These are phyloP conservation scores for Malus fusca DNA, from an alignment of 306 rosid species.

Conservation along the genomic window DNA sequence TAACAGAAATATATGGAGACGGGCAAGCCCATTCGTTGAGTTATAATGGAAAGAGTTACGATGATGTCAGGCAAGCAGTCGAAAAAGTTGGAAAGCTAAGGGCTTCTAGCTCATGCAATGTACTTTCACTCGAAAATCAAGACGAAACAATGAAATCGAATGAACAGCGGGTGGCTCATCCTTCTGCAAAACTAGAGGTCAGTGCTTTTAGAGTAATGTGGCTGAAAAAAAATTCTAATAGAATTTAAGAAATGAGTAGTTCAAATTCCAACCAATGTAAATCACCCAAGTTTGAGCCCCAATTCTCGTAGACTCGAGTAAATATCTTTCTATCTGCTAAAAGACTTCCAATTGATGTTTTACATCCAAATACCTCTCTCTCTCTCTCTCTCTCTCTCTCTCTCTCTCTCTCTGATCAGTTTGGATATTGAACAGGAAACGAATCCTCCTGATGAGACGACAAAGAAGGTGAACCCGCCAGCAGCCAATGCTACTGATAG, in stretches of 20 bases:
- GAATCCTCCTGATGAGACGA: constrained; percentile 14
- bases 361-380: background rate
- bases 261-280: background rate
- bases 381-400: background rate
- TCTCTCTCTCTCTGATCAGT: background rate
- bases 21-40: background rate
- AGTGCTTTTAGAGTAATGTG: background rate
- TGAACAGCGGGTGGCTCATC: constrained; percentile 22
- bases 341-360: background rate
- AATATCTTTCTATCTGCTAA: background rate
- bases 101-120: constrained; percentile 27
- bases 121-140: constrained; percentile 15
- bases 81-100: constrained; percentile 21
- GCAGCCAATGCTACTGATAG: background rate
- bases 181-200: constrained; percentile 30
- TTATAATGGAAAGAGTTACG: constrained; percentile 13
- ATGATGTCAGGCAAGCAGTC: constrained; percentile 3
- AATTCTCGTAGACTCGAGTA: too few relatives aligned
- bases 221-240: too few relatives aligned
- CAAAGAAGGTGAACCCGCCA: constrained; percentile 10
- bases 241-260: background rate
- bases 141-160: constrained; percentile 11
- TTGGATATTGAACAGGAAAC: constrained; percentile 25
- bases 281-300: background rate
- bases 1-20: background rate